Percentiles rank a stretch among this genome's conserved stretches.
Evolutionary conservation across 108 stramenopile genomes (phyloP).

Genomic region (Tribonema minus): DNA sequence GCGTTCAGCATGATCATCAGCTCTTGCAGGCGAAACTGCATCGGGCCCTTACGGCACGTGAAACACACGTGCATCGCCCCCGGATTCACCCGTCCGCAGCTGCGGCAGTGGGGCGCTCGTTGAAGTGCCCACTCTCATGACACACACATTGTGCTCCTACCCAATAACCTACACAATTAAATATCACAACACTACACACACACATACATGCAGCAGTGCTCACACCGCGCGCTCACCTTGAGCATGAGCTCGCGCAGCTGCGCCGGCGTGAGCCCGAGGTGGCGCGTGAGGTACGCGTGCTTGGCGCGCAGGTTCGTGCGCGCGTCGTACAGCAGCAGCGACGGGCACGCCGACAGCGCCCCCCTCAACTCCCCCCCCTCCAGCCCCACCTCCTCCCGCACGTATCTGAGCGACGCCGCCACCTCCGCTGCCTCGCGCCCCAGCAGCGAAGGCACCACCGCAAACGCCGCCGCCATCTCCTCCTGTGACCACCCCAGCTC

Average conservation of each 20-base stretch:
- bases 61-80: too few relatives aligned
- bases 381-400: neutral
- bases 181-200: neutral
- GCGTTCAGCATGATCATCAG: too few relatives aligned
- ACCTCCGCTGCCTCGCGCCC: neutral
- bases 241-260: neutral
- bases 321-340: constrained; percentile 33
- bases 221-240: neutral
- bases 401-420: neutral
- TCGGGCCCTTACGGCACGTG: too few relatives aligned
- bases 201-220: neutral
- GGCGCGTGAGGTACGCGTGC: neutral
- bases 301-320: constrained; percentile 13
- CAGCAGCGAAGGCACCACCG: constrained; percentile 11
- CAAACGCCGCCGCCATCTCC: constrained; percentile 3
- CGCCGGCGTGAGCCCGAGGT: neutral
- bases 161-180: too few relatives aligned
- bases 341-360: constrained; percentile 7
- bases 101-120: too few relatives aligned
- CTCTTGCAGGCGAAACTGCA: too few relatives aligned
- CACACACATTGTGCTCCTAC: neutral
- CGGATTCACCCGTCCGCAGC: too few relatives aligned
- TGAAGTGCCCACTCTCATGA: too few relatives aligned
- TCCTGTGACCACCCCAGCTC: constrained; percentile 3
- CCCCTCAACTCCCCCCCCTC: constrained; percentile 1